These are phyloP conservation scores for Hibiscus trionum DNA, from an alignment of 345 rosid species.

Conservation along the genomic window DNA sequence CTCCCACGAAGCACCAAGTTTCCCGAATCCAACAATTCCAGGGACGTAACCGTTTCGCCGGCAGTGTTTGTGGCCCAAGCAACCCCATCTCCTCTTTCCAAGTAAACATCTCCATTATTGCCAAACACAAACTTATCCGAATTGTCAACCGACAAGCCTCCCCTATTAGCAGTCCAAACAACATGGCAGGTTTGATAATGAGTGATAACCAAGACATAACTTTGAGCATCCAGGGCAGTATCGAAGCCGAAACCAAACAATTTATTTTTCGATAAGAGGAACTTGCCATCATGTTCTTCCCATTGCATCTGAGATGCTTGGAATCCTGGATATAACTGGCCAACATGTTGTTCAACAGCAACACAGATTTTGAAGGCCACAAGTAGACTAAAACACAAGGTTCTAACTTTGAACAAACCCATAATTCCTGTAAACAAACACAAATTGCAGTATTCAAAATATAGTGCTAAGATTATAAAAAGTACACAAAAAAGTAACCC, in stretches of 20 bases:
- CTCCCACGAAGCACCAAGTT: slow-evolving; percentile 42
- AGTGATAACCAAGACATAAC: slow-evolving; percentile 28
- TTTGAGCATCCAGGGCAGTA: slow-evolving; percentile 21
- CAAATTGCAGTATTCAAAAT: not conserved
- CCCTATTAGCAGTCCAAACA: slow-evolving; percentile 52
- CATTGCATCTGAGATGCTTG: slow-evolving; percentile 37
- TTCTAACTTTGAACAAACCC: slow-evolving; percentile 15
- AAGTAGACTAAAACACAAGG: slow-evolving; percentile 20
- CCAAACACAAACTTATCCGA: slow-evolving; percentile 40
- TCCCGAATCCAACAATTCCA: slow-evolving; percentile 45
- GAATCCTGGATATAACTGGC: slow-evolving; percentile 38
- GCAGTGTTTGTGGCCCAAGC: slow-evolving; percentile 35
- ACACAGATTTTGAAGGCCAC: slow-evolving; percentile 13
- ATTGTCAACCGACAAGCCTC: slow-evolving; percentile 5
- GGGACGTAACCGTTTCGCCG: slow-evolving; percentile 23
- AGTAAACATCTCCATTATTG: slow-evolving; percentile 28
- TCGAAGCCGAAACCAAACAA: slow-evolving; percentile 36
- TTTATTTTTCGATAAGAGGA: slow-evolving; percentile 33
- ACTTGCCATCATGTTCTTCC: slow-evolving; percentile 26
- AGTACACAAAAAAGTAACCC: not conserved
- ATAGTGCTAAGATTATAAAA: not conserved
- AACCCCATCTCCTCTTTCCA: slow-evolving; percentile 18
- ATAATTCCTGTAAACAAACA: slow-evolving; percentile 15
- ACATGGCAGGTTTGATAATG: slow-evolving; percentile 20
- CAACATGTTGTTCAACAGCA: slow-evolving; percentile 17